Base-by-base conservation (phyloP, 1,284 basidiomycete species). In the Pyrrhoderma lamaoense region DNA sequence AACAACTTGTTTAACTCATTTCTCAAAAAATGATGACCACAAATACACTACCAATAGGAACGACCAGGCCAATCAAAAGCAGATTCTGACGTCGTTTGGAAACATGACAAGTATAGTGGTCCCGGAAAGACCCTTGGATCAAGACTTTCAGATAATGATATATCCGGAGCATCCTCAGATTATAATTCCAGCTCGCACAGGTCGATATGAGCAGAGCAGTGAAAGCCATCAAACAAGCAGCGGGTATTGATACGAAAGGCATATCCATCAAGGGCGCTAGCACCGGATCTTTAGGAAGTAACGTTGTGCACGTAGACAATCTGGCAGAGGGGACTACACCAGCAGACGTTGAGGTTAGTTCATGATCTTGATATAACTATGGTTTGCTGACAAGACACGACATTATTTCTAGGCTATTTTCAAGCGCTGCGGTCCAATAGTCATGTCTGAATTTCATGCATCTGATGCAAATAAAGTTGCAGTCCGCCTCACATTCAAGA, bases 401-500 rank as follows among this genome's bases (percentile, higher is more conserved):
- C n/a, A n/a, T n/a, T n/a, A n/a, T n/a, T n/a, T 35, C 16, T 55
- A 82, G 80, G 86, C 87, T 21, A 92, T 92, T 53, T 93, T 93
- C 73, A 83, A 85, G 58, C 79, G 79, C 16, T 87, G 87, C 59
- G 86, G 88, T 2, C 69, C 76, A 9, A 82, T 93, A 56, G 72
- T 77, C 22, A 5, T 11, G 11, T 31, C 27, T 5, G 27, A 31
- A 31, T 11, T 11, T 5, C 5, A 11, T 31, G 70, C 73, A 22
- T 74, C 82, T 4, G 62, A 67, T 19, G 64, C 63, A 9, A 66
- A 70, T 9, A 73, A 78, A 38, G 80, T 85, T 7, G 66, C 73
- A 2, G 85, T 92, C 45, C 79, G 87, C 21, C 69, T 93, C 19
- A 85, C 85, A 14, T 85, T 87, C 71, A 84, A 89, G 60, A 70